Evolutionary conservation across 2,329 filamentous ascomycete genomes (phyloP).

Genomic region (Xylariaceae sp.): DNA sequence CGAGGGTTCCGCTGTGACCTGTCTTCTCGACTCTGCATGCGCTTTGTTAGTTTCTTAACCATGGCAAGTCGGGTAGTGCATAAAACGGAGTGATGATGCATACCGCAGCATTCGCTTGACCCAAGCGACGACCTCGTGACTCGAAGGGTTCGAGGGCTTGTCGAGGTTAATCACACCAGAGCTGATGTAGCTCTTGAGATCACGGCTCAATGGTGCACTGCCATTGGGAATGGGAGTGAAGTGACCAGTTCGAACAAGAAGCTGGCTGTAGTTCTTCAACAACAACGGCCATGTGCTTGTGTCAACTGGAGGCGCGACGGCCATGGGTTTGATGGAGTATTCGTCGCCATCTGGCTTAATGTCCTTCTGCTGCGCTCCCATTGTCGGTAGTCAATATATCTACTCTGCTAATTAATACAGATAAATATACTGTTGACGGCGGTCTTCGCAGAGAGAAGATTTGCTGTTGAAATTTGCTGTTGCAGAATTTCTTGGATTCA

Average conservation of each 20-base stretch:
- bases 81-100: not conserved
- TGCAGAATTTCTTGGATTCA: slow-evolving; percentile 12
- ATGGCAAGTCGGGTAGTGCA: not conserved
- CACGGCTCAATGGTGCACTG: slow-evolving; percentile 85
- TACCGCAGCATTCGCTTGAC: slow-evolving; percentile 71
- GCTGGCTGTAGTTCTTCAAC: slow-evolving; percentile 89
- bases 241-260: slow-evolving; percentile 59
- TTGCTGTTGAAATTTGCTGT: slow-evolving; percentile 20
- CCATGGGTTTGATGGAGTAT: slow-evolving; percentile 79
- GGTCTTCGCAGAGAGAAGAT: slow-evolving; percentile 18
- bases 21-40: slow-evolving; percentile 79
- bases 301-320: slow-evolving; percentile 70
- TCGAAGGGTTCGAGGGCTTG: slow-evolving; percentile 95
- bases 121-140: slow-evolving; percentile 98
- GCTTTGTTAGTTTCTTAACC: slow-evolving; percentile 5
- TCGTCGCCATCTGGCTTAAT: slow-evolving; percentile 26
- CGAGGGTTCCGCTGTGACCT: slow-evolving; percentile 95
- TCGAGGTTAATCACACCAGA: slow-evolving; percentile 98
- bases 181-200: slow-evolving; percentile 94
- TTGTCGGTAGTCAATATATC: slow-evolving; percentile 23
- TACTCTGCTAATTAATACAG: slow-evolving; percentile 6
- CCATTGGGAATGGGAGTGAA: slow-evolving; percentile 96
- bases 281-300: slow-evolving; percentile 90
- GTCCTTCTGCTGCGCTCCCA: slow-evolving; percentile 23
- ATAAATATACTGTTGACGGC: slow-evolving; percentile 18